Evolutionary conservation across 2,329 filamentous ascomycete genomes (phyloP), one percentile per base, ranked within the genome.

Genomic region (Nectriaceae sp.): DNA sequence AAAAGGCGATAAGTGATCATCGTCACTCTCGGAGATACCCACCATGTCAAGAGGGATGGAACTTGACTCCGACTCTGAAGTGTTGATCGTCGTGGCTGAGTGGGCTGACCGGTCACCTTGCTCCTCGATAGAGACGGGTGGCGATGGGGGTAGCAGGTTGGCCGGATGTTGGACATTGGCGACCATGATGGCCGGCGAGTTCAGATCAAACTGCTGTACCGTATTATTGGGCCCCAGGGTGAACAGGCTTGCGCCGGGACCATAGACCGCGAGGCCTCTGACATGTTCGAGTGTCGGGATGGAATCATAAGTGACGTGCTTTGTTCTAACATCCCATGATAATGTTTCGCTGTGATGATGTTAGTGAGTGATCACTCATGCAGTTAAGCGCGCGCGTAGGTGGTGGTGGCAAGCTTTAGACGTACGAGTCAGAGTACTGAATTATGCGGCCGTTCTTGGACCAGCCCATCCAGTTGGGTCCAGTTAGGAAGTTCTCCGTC

Each of bases 321-420:
- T 97, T n/a, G 94, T 99, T 55, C 92, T 83, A 38, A 99, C 94
- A 76, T 99, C 94, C 93, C 94, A 99, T 49, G 91, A 88, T 61
- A 89, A 85, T 31, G 92, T 96, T 77, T 96, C 89, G 46, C 92
- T 91, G 65, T 61, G 54, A 29, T 40, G 39, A 52, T 61, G 65
- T 70, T 64, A 70, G 68, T 62, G 49, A 59, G 50, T 63, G 60
- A 63, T 63, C n/a, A 48, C 49, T 54, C 42, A 58, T 57, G 60
- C 53, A 55, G 49, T 60, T 76, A 75, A 74, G 72, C 75, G 75
- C 75, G 75, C 75, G 75, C 70, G 65, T 75, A 70, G 56, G 44
- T 55, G 50, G 45, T 48, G 50, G 52, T 55, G 49, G 54, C 35
- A 52, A 44, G 44, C 33, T 42, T 47, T 24, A 35, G 46, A 83